Base-by-base conservation (phyloP, 441 rosid species). In the Syzygium malaccense region DNA sequence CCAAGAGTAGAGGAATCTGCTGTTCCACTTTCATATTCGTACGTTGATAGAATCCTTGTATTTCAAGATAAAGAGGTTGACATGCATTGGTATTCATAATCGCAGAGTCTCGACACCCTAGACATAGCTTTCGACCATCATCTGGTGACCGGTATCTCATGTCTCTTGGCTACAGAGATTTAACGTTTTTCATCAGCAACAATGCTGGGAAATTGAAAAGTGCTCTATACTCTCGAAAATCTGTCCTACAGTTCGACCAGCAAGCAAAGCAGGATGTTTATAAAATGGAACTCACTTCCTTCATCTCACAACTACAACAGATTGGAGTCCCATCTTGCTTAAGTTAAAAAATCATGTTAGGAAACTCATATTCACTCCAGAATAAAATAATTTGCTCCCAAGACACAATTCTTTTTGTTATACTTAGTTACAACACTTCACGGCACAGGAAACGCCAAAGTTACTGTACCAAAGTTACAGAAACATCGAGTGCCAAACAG, bases 61-160 rank as follows among this genome's bases (percentile, higher is more conserved):
- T 14, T 64, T 64, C 71, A 30, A 64, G 71, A 64, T n/a, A 64
- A 64, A 64, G 33, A 64, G 71, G 71, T 30, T 64, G 71, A 64
- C 37, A 64, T 4, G 8, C 71, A 0, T 64, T 10, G 20, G 23
- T 64, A 30, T 88, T 86, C 90, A 86, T 56, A 55, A 88, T 88
- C 14, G 86, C 88, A 12, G 90, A 71, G n/a, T 88, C 88, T 8
- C 48, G 79, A 45, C 90, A 88, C 75, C 86, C 90, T 28, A 68
- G 68, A 62, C 90, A 88, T 30, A 88, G 79, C 75, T 78, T 86
- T 30, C 90, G 90, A 86, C 90, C 90, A 75, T 88, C 89, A 33
- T 84, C 58, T 15, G 85, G 89, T 41, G 58, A 66, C 64, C 53
- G 28, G 86, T 14, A 88, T 33, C 20, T 88, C 8, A 45, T 88